Conservation (phyloP, 208 protist genomes). For the Acanthamoeba lenticulata region DNA sequence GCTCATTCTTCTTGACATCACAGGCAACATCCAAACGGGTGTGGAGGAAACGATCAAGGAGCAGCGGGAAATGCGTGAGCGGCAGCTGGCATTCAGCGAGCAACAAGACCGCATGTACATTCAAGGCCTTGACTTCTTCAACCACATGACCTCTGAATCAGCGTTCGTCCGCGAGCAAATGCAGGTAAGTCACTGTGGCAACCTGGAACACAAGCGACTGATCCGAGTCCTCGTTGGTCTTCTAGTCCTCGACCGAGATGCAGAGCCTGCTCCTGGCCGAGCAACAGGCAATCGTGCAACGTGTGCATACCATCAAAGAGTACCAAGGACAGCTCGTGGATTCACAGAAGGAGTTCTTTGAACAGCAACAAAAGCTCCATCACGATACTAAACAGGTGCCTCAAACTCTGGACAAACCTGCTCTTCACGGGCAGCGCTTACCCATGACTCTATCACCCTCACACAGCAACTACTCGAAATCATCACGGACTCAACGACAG, state of each 20-base stretch:
- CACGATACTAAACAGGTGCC: neutral
- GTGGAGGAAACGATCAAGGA: neutral
- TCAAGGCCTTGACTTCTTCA: neutral
- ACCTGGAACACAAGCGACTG: too few relatives aligned
- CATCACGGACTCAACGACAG: conserved; percentile 8
- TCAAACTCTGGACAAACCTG: too few relatives aligned
- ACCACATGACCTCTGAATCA: neutral
- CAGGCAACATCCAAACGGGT: neutral
- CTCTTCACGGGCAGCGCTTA: too few relatives aligned
- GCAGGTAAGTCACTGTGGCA: neutral
- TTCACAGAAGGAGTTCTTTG: conserved; percentile 21
- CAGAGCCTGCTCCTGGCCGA: neutral
- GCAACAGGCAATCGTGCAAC: neutral
- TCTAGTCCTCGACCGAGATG: neutral
- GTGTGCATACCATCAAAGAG: conserved; percentile 40
- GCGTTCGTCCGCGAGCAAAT: neutral
- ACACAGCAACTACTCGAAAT: conserved; percentile 44
- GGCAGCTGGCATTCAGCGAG: neutral
- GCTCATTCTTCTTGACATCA: too few relatives aligned
- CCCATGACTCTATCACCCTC: too few relatives aligned
- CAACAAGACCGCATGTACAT: neutral
- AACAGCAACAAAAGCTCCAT: conserved; percentile 21
- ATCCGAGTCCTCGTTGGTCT: too few relatives aligned
- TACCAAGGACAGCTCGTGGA: conserved; percentile 26
- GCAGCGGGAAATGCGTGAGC: neutral